These are phyloP conservation scores for Vitis labrusca DNA, from an alignment of 164 flowering plant genomes.

Conservation along the genomic window DNA sequence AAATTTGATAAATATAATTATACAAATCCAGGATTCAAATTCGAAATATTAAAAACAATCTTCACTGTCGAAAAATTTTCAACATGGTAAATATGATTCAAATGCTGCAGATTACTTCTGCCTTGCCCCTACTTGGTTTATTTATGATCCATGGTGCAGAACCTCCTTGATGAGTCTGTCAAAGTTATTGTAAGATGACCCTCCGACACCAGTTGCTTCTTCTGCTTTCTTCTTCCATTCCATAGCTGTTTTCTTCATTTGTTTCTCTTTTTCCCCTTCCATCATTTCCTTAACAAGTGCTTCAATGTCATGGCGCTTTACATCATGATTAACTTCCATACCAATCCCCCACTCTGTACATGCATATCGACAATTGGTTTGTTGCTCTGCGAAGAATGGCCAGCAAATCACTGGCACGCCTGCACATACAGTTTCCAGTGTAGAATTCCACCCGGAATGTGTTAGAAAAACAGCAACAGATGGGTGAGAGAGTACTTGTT, in stretches of 20 bases:
- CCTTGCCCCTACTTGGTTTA: too few relatives aligned
- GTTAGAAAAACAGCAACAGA: conserved; percentile 35
- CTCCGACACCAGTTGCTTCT: conserved; percentile 15
- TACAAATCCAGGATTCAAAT: too few relatives aligned
- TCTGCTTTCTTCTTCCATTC: conserved; percentile 24
- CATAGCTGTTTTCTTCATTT: conserved; percentile 13
- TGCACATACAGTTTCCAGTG: conserved; percentile 25
- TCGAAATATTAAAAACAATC: too few relatives aligned
- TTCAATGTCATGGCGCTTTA: conserved; percentile 28
- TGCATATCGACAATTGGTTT: conserved; percentile 27
- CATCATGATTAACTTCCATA: conserved; percentile 28
- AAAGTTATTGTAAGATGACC: conserved; percentile 17
- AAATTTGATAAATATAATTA: too few relatives aligned
- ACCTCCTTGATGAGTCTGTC: conserved; percentile 12
- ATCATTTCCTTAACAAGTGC: conserved; percentile 25
- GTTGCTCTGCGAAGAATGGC: conserved; percentile 43
- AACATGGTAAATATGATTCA: too few relatives aligned
- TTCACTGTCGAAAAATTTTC: too few relatives aligned
- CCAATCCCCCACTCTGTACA: conserved; percentile 36
- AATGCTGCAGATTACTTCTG: too few relatives aligned
- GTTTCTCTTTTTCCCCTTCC: conserved; percentile 30
- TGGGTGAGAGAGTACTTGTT: conserved; percentile 33
- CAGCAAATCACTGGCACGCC: conserved; percentile 42
- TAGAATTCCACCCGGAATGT: conserved; percentile 54
- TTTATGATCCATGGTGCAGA: conserved; percentile 8